Percentiles rank a stretch among this genome's conserved stretches.
phyloP scores from a whole-genome alignment of 202 grass and related monocot species.

The Carex arenaria region DNA sequence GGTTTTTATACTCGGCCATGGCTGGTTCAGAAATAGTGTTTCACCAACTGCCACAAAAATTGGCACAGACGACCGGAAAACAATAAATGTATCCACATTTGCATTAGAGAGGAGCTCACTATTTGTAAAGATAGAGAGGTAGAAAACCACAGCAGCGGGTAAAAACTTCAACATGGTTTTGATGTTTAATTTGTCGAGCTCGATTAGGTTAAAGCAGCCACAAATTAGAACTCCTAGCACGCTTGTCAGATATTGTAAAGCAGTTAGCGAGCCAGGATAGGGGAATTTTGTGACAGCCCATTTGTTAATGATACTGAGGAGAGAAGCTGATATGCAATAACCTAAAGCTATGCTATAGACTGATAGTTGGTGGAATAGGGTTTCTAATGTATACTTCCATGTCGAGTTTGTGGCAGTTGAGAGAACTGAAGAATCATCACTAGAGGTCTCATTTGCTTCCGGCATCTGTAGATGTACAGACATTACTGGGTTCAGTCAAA shows the following conservation, averaged over 20 bases:
- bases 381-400: slow-evolving; percentile 10
- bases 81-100: slow-evolving; percentile 44
- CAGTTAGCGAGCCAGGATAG: slow-evolving; percentile 20
- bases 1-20: slow-evolving; percentile 26
- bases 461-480: slow-evolving; percentile 8
- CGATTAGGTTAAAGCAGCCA: slow-evolving; percentile 23
- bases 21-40: slow-evolving; percentile 37
- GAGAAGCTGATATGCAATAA: slow-evolving; percentile 35
- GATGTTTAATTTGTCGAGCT: slow-evolving; percentile 21
- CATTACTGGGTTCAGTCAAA: background rate
- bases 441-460: background rate
- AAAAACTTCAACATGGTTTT: slow-evolving; percentile 37
- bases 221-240: slow-evolving; percentile 30
- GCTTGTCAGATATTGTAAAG: slow-evolving; percentile 35
- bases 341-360: slow-evolving; percentile 32
- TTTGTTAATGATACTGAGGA: slow-evolving; percentile 39
- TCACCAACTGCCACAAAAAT: slow-evolving; percentile 38
- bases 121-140: slow-evolving; percentile 41
- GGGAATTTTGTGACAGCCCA: slow-evolving; percentile 39
- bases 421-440: background rate
- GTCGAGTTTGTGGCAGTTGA: background rate
- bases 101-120: slow-evolving; percentile 37
- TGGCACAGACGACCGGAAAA: slow-evolving; percentile 36
- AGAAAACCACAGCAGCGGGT: slow-evolving; percentile 37
- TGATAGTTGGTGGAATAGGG: slow-evolving; percentile 16